Evolutionary conservation across 768 basidiomycete genomes (phyloP), one percentile per base, ranked within the genome.

Genomic region (Gymnopilus junonius): DNA sequence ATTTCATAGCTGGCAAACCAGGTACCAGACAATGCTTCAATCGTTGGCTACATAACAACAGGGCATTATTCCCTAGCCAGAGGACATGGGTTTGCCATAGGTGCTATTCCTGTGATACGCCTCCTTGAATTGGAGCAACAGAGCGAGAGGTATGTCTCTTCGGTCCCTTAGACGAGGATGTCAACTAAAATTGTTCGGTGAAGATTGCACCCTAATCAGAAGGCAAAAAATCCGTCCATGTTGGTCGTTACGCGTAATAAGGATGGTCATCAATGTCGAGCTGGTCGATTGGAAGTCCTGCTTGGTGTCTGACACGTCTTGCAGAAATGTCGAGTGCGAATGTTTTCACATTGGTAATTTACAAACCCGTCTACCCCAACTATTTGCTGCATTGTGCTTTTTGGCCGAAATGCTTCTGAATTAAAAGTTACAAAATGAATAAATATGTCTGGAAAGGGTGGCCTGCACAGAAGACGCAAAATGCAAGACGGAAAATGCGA

Each of bases 31-130:
- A 70, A 80, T 50, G 72, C 77, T 3, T 71, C 76, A 3, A 81
- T 92, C 25, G 86, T 97, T 56, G 96, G 97, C 0, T 93, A 92
- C 69, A 82, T 95, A 20, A 94, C 94, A 0, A 89, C 92, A 2
- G 96, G 95, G 0, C 88, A 88, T 63, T 91, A 85, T 71, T 96
- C 95, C 1, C 82, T 98, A 8, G 82, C 87, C 0, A 84, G 88
- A 29, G 96, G 96, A 0, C 77, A 84, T 62, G 95, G 93, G 0
- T 86, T 87, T 68, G 95, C 86, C 2, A 81, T 97, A 12, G 97
- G 89, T 17, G 86, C 89, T 0, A 75, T 98, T 17, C 79, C 92
- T 3, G 71, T 95, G 12, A 69, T 73, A 27, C 77, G 77, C 58
- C 76, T 87, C 35, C 66, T 90, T 25, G 80, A 84, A 35, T 72